These are phyloP conservation scores for Xylariaceae sp. DNA, from an alignment of 2,329 filamentous ascomycete genomes.

Conservation along the genomic window DNA sequence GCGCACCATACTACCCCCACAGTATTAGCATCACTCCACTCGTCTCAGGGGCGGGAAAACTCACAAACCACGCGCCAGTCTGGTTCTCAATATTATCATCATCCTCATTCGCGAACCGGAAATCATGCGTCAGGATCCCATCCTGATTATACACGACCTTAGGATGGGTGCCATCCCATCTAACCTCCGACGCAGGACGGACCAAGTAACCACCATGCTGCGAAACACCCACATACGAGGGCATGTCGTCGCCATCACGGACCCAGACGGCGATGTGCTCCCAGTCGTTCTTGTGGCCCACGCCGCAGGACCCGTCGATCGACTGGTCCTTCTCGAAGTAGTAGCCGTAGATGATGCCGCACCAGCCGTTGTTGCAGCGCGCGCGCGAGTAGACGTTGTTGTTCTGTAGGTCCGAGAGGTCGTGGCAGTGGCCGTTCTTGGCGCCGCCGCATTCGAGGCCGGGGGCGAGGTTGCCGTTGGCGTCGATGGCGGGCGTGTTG, in stretches of 20 bases:
- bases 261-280: conserved; percentile 32
- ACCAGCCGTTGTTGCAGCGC: conserved; percentile 42
- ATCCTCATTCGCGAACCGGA: conserved; percentile 27
- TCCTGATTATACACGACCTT: conserved; percentile 32
- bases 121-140: conserved; percentile 27
- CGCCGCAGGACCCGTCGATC: conserved; percentile 27
- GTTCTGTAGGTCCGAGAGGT: conserved; percentile 33
- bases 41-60: not conserved
- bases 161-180: conserved; percentile 28
- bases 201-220: conserved; percentile 28
- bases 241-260: conserved; percentile 19
- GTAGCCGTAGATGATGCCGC: conserved; percentile 41
- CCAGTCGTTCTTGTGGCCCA: conserved; percentile 37
- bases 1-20: conserved; percentile 4
- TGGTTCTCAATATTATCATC: conserved; percentile 31
- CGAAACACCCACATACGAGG: conserved; percentile 21
- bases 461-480: conserved; percentile 29
- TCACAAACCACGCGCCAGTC: conserved; percentile 25
- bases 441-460: conserved; percentile 24
- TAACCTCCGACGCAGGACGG: conserved; percentile 23
- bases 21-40: not conserved
- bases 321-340: conserved; percentile 44
- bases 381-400: conserved; percentile 40
- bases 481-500: conserved; percentile 36
- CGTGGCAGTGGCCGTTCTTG: conserved; percentile 31